Conservation (phyloP, 2,329 filamentous ascomycete genomes). For the Trichoderma harzianum region DNA sequence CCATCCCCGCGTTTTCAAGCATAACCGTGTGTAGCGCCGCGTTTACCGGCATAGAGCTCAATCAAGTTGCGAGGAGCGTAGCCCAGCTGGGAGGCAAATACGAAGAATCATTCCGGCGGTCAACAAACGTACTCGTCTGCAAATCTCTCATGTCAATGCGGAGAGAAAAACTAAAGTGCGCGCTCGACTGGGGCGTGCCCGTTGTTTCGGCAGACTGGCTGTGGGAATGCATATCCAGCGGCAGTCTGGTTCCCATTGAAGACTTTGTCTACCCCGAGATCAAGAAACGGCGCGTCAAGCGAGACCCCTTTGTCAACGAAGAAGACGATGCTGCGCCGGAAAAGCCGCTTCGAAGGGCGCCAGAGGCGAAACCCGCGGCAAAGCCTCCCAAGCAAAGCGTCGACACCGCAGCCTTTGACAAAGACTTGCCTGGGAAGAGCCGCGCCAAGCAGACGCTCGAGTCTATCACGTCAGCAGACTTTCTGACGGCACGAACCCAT, state of each 20-base stretch:
- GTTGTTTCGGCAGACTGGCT: constrained; percentile 83
- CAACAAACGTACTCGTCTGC: constrained; percentile 76
- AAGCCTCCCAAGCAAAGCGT: constrained; percentile 27
- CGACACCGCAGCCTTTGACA: constrained; percentile 41
- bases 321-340: neutral
- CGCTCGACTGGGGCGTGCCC: constrained; percentile 70
- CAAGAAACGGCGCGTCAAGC: constrained; percentile 30
- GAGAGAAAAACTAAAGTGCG: constrained; percentile 75
- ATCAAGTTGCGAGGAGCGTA: constrained; percentile 77
- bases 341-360: neutral
- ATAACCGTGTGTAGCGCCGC: constrained; percentile 76
- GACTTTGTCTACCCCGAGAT: constrained; percentile 48
- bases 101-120: constrained; percentile 69
- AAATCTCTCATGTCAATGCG: constrained; percentile 55
- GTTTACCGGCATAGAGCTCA: constrained; percentile 78
- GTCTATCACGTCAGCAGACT: constrained; percentile 35
- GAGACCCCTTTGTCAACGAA: constrained; percentile 16
- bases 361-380: constrained; percentile 2
- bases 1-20: constrained; percentile 64
- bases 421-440: constrained; percentile 27
- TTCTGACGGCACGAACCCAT: constrained; percentile 42
- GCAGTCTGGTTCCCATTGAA: constrained; percentile 44
- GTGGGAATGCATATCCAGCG: constrained; percentile 70
- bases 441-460: constrained; percentile 23
- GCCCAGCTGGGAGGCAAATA: constrained; percentile 76